These are phyloP conservation scores for Xylaria nigripes DNA, from an alignment of 495 filamentous ascomycete genomes.

Conservation along the genomic window DNA sequence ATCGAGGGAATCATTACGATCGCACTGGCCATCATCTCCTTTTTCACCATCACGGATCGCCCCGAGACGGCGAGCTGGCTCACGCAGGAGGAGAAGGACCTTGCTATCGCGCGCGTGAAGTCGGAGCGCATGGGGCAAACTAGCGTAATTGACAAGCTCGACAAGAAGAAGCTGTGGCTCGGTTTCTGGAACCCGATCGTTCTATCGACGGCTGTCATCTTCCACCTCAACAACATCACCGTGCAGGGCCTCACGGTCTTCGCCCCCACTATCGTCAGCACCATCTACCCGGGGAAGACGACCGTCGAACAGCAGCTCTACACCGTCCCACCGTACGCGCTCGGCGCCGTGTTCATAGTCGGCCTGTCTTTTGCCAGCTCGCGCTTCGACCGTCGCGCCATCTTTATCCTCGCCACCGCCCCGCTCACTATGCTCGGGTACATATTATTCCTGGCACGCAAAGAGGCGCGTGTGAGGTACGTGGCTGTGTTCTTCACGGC, in stretches of 20 bases:
- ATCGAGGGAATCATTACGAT: constrained; percentile 58
- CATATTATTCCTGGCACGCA: constrained; percentile 60
- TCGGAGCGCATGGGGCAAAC: constrained; percentile 59
- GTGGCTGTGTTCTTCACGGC: constrained; percentile 66
- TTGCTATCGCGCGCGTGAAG: constrained; percentile 47
- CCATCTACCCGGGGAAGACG: constrained; percentile 53
- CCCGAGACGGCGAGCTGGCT: constrained; percentile 53
- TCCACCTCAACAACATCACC: constrained; percentile 65
- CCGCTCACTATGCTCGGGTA: constrained; percentile 59
- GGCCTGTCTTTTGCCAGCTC: constrained; percentile 54
- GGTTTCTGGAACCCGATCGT: constrained; percentile 58
- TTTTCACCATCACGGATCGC: constrained; percentile 52
- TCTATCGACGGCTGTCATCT: constrained; percentile 56
- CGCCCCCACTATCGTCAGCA: constrained; percentile 59
- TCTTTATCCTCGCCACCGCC: constrained; percentile 52
- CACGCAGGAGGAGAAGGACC: constrained; percentile 45
- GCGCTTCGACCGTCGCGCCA: constrained; percentile 49
- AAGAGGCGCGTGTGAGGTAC: constrained; percentile 48
- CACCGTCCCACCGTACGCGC: constrained; percentile 64
- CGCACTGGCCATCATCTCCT: constrained; percentile 42
- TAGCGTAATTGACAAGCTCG: constrained; percentile 57
- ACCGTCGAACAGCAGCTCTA: constrained; percentile 54
- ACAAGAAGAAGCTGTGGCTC: constrained; percentile 49
- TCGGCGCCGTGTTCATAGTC: constrained; percentile 60
- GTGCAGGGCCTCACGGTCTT: constrained; percentile 73